Conservation (phyloP, 2,329 filamentous ascomycete species). For the Exophiala alcalophila region DNA sequence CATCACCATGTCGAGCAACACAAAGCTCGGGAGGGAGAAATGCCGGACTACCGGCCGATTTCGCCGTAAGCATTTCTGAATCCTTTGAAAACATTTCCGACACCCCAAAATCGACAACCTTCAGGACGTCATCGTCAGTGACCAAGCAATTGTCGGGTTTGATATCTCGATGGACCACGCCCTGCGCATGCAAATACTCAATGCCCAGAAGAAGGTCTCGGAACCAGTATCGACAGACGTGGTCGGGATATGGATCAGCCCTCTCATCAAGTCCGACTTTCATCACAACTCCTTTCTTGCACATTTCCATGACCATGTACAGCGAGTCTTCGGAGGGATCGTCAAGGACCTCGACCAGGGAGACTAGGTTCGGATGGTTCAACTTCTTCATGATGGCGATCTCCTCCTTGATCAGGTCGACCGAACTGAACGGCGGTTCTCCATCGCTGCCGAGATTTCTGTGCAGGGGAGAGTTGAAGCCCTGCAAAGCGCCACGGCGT, state of each 20-base stretch:
- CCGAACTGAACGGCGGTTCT: conserved; percentile 54
- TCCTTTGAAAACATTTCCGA: conserved; percentile 97
- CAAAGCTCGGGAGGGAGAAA: conserved; percentile 94
- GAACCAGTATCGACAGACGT: conserved; percentile 86
- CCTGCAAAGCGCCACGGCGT: conserved; percentile 51
- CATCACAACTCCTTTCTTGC: conserved; percentile 96
- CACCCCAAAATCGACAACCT: conserved; percentile 96
- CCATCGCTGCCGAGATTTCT: conserved; percentile 54
- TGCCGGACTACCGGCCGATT: conserved; percentile 90
- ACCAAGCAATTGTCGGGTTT: conserved; percentile 95
- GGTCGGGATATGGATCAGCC: conserved; percentile 76
- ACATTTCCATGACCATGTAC: conserved; percentile 99
- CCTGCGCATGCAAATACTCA: conserved; percentile 92
- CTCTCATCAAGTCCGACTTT: conserved; percentile 83
- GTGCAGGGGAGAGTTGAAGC: conserved; percentile 63
- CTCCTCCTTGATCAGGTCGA: conserved; percentile 89
- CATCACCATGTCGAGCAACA: conserved; percentile 76
- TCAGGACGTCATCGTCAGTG: conserved; percentile 87
- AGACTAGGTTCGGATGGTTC: conserved; percentile 89
- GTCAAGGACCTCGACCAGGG: conserved; percentile 88
- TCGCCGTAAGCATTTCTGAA: conserved; percentile 82
- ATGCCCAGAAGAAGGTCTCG: conserved; percentile 91
- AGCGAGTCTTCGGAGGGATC: conserved; percentile 93
- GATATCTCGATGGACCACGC: conserved; percentile 93
- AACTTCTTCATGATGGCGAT: conserved; percentile 99